Conservation (phyloP, 768 basidiomycete genomes). For the Podaxis carcinomalis region DNA sequence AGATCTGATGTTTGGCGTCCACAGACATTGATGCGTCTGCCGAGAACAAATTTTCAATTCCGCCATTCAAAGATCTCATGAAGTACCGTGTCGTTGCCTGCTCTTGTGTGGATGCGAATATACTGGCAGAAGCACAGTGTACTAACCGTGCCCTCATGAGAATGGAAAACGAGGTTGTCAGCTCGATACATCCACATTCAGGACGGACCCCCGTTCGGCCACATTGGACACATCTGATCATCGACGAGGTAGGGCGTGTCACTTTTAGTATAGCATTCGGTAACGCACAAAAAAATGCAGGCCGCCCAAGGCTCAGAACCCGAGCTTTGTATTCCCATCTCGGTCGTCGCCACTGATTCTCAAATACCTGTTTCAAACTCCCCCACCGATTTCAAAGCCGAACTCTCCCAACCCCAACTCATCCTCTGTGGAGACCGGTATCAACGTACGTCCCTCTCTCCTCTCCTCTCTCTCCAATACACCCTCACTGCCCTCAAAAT, state of each 20-base stretch:
- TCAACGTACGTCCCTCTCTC: conserved; percentile 32
- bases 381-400: conserved; percentile 10
- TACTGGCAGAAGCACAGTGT: conserved; percentile 40
- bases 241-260: conserved; percentile 37
- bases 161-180: conserved; percentile 35
- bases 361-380: background rate
- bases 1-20: background rate
- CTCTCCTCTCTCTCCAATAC: background rate
- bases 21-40: conserved; percentile 34
- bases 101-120: conserved; percentile 43
- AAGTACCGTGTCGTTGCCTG: conserved; percentile 42
- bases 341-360: conserved; percentile 33
- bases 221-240: conserved; percentile 50
- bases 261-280: too few species aligned
- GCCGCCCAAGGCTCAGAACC: conserved; percentile 53
- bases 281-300: conserved; percentile 19
- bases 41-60: conserved; percentile 39
- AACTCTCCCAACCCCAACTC: conserved; percentile 32
- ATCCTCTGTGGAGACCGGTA: conserved; percentile 49
- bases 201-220: conserved; percentile 28
- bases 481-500: conserved; percentile 2
- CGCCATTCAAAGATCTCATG: conserved; percentile 43
- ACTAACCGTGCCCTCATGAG: conserved; percentile 36
- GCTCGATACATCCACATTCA: conserved; percentile 32
- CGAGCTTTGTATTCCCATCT: conserved; percentile 46